These are phyloP conservation scores for Nitzschia sp. DNA, from an alignment of 108 stramenopile genomes.

Conservation along the genomic window DNA sequence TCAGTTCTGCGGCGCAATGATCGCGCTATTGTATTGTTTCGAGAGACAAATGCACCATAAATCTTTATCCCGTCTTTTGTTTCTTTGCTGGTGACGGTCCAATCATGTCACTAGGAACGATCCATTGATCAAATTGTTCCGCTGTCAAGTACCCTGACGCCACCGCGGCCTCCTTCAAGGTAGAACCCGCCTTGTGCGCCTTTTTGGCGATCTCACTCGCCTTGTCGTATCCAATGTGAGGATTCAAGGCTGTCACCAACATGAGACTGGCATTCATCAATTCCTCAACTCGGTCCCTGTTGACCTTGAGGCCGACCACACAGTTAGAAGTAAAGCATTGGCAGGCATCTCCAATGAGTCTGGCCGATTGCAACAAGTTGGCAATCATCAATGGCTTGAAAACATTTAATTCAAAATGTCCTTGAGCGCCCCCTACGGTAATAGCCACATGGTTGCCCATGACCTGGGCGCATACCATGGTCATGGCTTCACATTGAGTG, in stretches of 20 bases:
- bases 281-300: conserved; percentile 80
- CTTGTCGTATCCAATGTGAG: conserved; percentile 98
- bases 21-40: too few relatives aligned
- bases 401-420: conserved; percentile 98
- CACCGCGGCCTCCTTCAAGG: conserved; percentile 91
- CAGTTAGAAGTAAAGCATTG: conserved; percentile 87
- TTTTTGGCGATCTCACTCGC: conserved; percentile 96
- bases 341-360: conserved; percentile 90
- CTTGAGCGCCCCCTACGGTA: conserved; percentile 93
- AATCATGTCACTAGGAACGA: conserved; percentile 95
- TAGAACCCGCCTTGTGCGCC: conserved; percentile 93
- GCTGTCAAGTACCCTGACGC: conserved; percentile 88
- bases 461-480: conserved; percentile 98
- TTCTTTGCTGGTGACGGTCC: conserved; percentile 55
- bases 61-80: neutral
- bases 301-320: conserved; percentile 88
- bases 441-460: conserved; percentile 97
- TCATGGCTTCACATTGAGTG: conserved; percentile 98
- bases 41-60: too few relatives aligned
- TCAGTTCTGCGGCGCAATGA: too few relatives aligned
- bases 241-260: conserved; percentile 98
- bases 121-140: conserved; percentile 96
- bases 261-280: conserved; percentile 92
- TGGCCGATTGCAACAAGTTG: conserved; percentile 91
- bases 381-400: conserved; percentile 98